phyloP scores from a whole-genome alignment of 1,284 basidiomycete genomes.

The Thecaphora frezii region DNA sequence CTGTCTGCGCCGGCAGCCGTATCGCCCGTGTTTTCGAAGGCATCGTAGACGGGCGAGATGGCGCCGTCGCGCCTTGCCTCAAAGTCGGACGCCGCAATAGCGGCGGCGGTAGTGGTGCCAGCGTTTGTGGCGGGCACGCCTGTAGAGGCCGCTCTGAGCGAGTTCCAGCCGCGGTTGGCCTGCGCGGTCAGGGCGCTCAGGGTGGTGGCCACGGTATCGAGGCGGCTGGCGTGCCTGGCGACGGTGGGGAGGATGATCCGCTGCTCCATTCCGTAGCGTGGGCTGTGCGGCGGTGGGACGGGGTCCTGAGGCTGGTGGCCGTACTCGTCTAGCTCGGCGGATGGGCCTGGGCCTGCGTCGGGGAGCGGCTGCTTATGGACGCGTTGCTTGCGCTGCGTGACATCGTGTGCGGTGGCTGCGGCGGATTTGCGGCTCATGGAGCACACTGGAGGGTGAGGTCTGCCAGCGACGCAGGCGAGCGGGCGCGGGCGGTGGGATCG shows the following conservation, averaged over 20 bases:
- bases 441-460: no score
- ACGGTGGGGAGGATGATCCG: neutral
- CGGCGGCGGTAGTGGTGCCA: neutral
- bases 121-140: neutral
- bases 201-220: neutral
- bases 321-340: no score
- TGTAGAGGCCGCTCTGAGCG: neutral
- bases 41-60: slow-evolving; percentile 34
- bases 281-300: no score
- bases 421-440: no score
- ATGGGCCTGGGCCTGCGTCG: no score
- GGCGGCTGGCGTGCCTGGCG: neutral
- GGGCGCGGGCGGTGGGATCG: no score
- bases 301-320: no score
- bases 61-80: slow-evolving; percentile 21
- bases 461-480: no score
- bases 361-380: no score
- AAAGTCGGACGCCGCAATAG: neutral
- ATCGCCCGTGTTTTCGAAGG: slow-evolving; percentile 24
- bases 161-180: slow-evolving; percentile 3
- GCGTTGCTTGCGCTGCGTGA: no score
- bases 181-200: neutral
- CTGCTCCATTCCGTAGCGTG: no score
- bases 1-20: slow-evolving; percentile 6
- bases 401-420: no score